These are phyloP conservation scores for Microcyclospora tardicrescens DNA, from an alignment of 2,329 filamentous ascomycete species.

Conservation along the genomic window DNA sequence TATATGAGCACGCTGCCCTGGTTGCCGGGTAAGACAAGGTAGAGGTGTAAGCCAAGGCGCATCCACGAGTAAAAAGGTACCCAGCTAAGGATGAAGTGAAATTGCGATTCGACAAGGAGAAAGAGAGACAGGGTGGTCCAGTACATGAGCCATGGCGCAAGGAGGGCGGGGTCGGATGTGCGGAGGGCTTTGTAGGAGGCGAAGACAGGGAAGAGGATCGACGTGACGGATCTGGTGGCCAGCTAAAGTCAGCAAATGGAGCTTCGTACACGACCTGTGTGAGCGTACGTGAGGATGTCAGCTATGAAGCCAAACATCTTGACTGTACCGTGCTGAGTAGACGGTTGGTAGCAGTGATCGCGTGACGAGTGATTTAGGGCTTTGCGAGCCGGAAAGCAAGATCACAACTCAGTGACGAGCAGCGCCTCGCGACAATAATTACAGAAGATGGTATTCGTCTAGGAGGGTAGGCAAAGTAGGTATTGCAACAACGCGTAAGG, in stretches of 20 bases:
- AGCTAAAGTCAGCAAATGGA: slow-evolving; percentile 10
- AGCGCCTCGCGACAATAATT: too few relatives aligned
- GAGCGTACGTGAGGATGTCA: slow-evolving; percentile 55
- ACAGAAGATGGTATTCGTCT: too few relatives aligned
- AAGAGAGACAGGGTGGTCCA: slow-evolving; percentile 84
- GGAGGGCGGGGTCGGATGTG: slow-evolving; percentile 73
- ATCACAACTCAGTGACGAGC: too few relatives aligned
- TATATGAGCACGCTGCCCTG: slow-evolving; percentile 83
- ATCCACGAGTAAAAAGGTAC: slow-evolving; percentile 90
- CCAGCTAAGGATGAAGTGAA: slow-evolving; percentile 77
- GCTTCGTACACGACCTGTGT: slow-evolving; percentile 24
- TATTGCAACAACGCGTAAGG: too few relatives aligned
- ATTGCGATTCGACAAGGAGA: slow-evolving; percentile 74
- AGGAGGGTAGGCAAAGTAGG: too few relatives aligned
- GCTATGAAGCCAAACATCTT: slow-evolving; percentile 65
- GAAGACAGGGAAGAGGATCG: slow-evolving; percentile 89
- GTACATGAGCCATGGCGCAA: slow-evolving; percentile 98
- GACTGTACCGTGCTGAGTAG: too few relatives aligned
- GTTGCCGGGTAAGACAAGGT: slow-evolving; percentile 94
- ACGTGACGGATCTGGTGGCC: slow-evolving; percentile 59
- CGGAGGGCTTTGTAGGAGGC: slow-evolving; percentile 97
- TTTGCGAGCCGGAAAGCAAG: too few relatives aligned
- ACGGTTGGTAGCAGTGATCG: too few relatives aligned
- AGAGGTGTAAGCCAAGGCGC: slow-evolving; percentile 74
- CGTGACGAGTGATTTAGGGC: too few relatives aligned